Percentiles rank a stretch among this genome's conserved stretches.
Conservation (phyloP, 306 rosid genomes). For the Pueraria montana region DNA sequence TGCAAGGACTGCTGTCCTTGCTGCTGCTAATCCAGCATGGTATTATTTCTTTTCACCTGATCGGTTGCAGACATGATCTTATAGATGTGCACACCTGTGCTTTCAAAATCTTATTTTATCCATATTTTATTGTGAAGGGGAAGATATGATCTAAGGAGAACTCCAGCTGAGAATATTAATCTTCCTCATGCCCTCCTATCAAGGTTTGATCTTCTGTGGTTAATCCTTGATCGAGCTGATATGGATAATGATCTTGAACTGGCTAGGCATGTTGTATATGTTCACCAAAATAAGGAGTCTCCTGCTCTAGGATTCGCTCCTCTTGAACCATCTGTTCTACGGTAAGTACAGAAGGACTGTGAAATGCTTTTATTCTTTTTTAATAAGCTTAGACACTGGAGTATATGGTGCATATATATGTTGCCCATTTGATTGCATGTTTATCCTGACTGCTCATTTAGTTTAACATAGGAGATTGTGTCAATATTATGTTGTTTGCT, state of each 20-base stretch:
- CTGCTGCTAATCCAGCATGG: constrained; percentile 99
- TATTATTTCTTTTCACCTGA: constrained; percentile 46
- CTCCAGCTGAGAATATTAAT: constrained; percentile 98
- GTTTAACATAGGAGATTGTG: constrained; percentile 24
- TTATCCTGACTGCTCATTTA: constrained; percentile 35
- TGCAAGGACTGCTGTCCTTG: constrained; percentile 98
- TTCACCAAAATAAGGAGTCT: constrained; percentile 93
- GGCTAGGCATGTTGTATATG: constrained; percentile 96
- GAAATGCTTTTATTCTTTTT: constrained; percentile 27
- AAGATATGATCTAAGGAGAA: constrained; percentile 93
- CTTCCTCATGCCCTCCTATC: constrained; percentile 97
- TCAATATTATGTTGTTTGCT: constrained; percentile 21
- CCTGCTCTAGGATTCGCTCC: constrained; percentile 96
- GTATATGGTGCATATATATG: constrained; percentile 16
- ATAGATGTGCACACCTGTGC: constrained; percentile 10
- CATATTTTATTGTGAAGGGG: constrained; percentile 73
- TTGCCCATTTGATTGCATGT: constrained; percentile 19
- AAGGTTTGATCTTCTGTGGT: constrained; percentile 96
- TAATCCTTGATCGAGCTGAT: constrained; percentile 99
- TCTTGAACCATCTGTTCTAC: constrained; percentile 95
- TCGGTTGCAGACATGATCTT: constrained; percentile 3
- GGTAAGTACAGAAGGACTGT: constrained; percentile 57
- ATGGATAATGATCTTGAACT: constrained; percentile 97
- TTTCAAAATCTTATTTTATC: constrained; percentile 47
- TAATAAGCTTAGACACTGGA: background rate